phyloP scores from a whole-genome alignment of 257 asterid genomes.

The Petunia secreta region DNA sequence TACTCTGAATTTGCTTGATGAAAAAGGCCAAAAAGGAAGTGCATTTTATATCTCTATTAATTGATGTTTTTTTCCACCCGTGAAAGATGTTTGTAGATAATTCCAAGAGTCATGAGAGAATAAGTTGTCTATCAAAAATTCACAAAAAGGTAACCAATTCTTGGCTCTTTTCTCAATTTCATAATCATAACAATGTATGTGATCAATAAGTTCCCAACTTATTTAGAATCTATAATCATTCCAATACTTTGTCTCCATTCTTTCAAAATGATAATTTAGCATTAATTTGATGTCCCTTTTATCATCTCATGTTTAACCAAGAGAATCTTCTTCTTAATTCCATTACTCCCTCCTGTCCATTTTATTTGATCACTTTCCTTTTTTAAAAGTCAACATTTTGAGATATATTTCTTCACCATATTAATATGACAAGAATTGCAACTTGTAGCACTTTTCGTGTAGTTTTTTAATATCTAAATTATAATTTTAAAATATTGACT shows the following conservation, averaged over 20 bases:
- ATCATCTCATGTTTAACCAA: background rate
- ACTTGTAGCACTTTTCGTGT: too few species aligned
- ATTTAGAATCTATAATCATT: conserved; percentile 11
- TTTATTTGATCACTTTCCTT: too few species aligned
- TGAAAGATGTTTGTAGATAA: background rate
- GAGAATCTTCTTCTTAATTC: background rate
- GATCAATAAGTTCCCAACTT: background rate
- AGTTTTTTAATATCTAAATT: too few species aligned
- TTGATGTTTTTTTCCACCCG: background rate
- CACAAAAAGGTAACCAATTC: conserved; percentile 1
- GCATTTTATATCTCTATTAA: background rate
- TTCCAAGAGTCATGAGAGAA: conserved; percentile 1
- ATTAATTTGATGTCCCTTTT: background rate
- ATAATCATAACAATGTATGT: background rate
- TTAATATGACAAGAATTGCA: too few species aligned
- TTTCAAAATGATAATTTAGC: background rate
- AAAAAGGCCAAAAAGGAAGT: background rate
- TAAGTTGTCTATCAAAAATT: background rate
- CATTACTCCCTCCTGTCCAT: background rate
- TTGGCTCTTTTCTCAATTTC: background rate
- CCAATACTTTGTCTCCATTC: conserved; percentile 7
- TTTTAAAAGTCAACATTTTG: too few species aligned
- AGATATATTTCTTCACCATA: too few species aligned
- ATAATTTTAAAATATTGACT: too few species aligned
- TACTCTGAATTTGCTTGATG: background rate